Percentiles rank a stretch among this genome's conserved stretches.
Conservation (phyloP, 2,329 filamentous ascomycete species). For the Daldinia eschscholtzii region DNA sequence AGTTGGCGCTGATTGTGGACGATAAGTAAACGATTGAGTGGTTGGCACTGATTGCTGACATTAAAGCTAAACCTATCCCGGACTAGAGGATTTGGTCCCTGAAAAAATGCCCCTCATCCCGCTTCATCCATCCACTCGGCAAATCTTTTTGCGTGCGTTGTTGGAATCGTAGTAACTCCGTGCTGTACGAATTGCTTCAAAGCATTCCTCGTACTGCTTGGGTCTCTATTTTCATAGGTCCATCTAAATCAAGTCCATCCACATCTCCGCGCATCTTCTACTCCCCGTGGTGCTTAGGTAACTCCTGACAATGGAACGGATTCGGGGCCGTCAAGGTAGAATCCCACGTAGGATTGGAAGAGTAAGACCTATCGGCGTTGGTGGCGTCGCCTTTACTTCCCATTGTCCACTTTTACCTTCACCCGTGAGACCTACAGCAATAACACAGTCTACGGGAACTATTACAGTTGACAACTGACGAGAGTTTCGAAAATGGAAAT, state of each 20-base stretch:
- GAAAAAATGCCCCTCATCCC: slow-evolving; percentile 44
- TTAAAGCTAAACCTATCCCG: slow-evolving; percentile 27
- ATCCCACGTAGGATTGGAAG: slow-evolving; percentile 7
- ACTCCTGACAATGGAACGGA: slow-evolving; percentile 30
- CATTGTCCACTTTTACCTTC: background rate
- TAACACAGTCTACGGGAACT: background rate
- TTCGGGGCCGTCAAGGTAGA: slow-evolving; percentile 21
- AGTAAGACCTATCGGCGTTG: slow-evolving; percentile 1
- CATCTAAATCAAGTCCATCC: slow-evolving; percentile 10
- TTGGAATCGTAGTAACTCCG: slow-evolving; percentile 34
- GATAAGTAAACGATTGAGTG: slow-evolving; percentile 30
- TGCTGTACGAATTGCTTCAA: slow-evolving; percentile 12
- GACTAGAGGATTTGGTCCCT: slow-evolving; percentile 44
- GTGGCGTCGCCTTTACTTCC: slow-evolving; percentile 5
- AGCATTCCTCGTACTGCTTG: background rate
- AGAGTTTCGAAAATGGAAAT: background rate
- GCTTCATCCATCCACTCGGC: slow-evolving; percentile 43
- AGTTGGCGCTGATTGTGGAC: slow-evolving; percentile 42
- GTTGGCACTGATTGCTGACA: slow-evolving; percentile 34
- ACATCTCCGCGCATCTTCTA: slow-evolving; percentile 6
- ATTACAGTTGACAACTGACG: background rate
- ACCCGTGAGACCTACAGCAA: background rate
- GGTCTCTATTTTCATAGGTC: slow-evolving; percentile 22
- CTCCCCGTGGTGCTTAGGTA: slow-evolving; percentile 29
- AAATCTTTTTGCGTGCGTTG: slow-evolving; percentile 37